Conservation (phyloP, 2,329 filamentous ascomycete species). For the Pestalotiopsis sp. region DNA sequence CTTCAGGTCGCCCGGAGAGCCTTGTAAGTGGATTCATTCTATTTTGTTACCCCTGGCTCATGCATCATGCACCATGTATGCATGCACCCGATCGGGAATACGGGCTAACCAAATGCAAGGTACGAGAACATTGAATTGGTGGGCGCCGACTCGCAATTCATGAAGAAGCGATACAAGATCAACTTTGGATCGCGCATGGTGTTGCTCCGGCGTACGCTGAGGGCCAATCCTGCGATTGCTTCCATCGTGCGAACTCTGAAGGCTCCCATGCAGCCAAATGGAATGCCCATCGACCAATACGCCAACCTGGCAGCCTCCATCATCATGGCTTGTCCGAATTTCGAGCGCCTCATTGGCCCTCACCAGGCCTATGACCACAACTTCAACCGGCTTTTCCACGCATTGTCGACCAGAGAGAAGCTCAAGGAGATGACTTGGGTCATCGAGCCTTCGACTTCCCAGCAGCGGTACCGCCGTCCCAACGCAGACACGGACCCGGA, state of each 20-base stretch:
- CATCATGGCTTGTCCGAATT: conserved; percentile 66
- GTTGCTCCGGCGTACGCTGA: conserved; percentile 60
- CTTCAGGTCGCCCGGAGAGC: conserved; percentile 51
- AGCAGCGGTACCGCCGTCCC: conserved; percentile 37
- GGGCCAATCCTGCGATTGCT: conserved; percentile 55
- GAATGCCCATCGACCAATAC: conserved; percentile 50
- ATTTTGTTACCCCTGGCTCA: background rate
- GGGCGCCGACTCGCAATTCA: conserved; percentile 56
- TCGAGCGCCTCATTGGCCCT: conserved; percentile 60
- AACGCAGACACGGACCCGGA: conserved; percentile 32
- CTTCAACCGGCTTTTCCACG: conserved; percentile 60
- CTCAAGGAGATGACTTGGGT: conserved; percentile 64
- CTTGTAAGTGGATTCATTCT: conserved; percentile 45
- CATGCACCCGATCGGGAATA: background rate
- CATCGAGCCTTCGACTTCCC: conserved; percentile 43
- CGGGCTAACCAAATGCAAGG: conserved; percentile 30
- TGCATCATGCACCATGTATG: background rate
- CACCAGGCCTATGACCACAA: conserved; percentile 57
- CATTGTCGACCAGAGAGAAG: conserved; percentile 57
- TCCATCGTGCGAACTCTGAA: conserved; percentile 59
- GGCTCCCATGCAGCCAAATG: conserved; percentile 49
- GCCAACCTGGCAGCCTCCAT: conserved; percentile 61
- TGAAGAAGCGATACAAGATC: conserved; percentile 61
- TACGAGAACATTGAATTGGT: conserved; percentile 62
- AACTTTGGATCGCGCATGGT: conserved; percentile 54